phyloP scores from a whole-genome alignment of 768 basidiomycete species.

The Psilocybe sp. region DNA sequence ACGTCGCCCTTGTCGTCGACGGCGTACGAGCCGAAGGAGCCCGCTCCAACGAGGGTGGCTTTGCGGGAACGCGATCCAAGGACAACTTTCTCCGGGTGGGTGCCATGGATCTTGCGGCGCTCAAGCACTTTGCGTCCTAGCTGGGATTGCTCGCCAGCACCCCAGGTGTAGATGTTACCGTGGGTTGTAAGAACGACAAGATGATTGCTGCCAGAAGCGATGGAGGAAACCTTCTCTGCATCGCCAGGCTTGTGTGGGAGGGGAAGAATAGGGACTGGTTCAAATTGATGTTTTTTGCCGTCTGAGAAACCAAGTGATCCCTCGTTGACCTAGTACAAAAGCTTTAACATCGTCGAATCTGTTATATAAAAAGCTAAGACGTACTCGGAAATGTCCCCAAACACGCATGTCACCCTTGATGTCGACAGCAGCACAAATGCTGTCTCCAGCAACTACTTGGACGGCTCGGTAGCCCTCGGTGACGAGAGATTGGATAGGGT shows the following conservation, averaged over 20 bases:
- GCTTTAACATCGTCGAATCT: slow-evolving; percentile 6
- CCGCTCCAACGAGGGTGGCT: slow-evolving; percentile 70
- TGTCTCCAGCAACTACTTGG: slow-evolving; percentile 81
- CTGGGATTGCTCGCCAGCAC: slow-evolving; percentile 87
- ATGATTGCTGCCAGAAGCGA: slow-evolving; percentile 87
- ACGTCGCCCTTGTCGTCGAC: slow-evolving; percentile 80
- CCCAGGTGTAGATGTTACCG: slow-evolving; percentile 87
- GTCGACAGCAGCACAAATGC: slow-evolving; percentile 82
- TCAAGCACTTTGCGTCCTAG: slow-evolving; percentile 89
- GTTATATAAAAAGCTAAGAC: slow-evolving; percentile 19
- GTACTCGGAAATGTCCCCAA: slow-evolving; percentile 89
- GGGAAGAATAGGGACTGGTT: slow-evolving; percentile 58
- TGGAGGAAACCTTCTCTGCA: slow-evolving; percentile 66
- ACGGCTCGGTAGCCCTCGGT: slow-evolving; percentile 86
- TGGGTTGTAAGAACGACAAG: slow-evolving; percentile 85
- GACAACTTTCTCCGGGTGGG: slow-evolving; percentile 81
- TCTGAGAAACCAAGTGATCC: slow-evolving; percentile 84
- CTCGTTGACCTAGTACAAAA: slow-evolving; percentile 54
- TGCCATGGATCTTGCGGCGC: slow-evolving; percentile 85
- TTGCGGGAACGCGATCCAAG: slow-evolving; percentile 64
- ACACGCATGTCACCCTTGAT: slow-evolving; percentile 77
- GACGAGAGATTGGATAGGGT: slow-evolving; percentile 65
- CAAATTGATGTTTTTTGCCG: slow-evolving; percentile 64
- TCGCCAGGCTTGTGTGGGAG: slow-evolving; percentile 61
- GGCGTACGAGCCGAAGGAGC: slow-evolving; percentile 87